Conservation (phyloP, 179 eudicot species). For the Carnegiea gigantea region DNA sequence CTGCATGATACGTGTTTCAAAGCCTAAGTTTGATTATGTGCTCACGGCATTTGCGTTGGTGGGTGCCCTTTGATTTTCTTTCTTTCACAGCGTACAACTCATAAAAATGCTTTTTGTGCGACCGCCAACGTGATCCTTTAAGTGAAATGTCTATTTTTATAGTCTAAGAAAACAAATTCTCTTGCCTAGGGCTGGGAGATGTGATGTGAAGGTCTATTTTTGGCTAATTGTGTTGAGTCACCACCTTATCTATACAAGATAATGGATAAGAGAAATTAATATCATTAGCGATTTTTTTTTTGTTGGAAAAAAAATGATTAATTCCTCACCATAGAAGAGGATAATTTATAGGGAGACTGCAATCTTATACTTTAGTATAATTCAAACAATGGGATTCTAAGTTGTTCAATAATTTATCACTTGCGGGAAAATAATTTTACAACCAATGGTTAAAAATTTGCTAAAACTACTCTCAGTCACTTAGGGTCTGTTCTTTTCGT, state of each 20-base stretch:
- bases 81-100: background rate
- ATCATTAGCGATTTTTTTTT: no score
- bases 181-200: background rate
- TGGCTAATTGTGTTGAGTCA: background rate
- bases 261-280: background rate
- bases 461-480: no score
- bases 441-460: no score
- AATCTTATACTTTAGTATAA: no score
- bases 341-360: no score
- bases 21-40: background rate
- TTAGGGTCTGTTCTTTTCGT: no score
- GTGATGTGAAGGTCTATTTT: background rate
- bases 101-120: background rate
- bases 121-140: conserved; percentile 2
- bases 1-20: background rate
- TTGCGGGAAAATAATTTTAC: no score
- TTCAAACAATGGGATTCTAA: no score
- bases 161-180: background rate
- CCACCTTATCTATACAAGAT: background rate
- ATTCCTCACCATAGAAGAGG: no score
- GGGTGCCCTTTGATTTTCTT: background rate
- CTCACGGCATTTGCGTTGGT: conserved; percentile 5
- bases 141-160: background rate
- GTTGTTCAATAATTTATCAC: no score
- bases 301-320: no score